Evolutionary conservation across 257 asterid genomes (phyloP).

Genomic region (Jaltomata sinuosa): DNA sequence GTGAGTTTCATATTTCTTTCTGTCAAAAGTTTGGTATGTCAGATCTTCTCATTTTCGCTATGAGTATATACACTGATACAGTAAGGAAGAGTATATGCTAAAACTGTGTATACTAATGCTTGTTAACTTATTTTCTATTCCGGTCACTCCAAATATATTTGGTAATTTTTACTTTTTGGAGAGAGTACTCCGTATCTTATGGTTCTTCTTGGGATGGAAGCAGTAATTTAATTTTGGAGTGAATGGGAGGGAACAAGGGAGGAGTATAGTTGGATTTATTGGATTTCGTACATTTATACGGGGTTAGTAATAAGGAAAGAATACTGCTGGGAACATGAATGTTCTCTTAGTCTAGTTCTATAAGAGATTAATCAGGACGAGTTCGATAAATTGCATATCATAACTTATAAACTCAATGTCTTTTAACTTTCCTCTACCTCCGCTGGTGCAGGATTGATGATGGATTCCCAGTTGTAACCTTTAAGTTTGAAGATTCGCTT

Average conservation of each 20-base stretch:
- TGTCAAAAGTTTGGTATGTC: background rate
- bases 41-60: background rate
- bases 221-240: background rate
- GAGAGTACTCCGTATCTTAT: background rate
- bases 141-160: background rate
- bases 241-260: background rate
- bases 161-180: background rate
- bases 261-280: background rate
- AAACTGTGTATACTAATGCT: background rate
- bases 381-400: background rate
- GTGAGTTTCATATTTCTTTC: background rate
- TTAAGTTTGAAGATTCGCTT: slow-evolving; percentile 58
- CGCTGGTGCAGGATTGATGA: slow-evolving; percentile 67
- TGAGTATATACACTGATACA: background rate
- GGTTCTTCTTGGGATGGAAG: background rate
- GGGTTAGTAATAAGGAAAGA: background rate
- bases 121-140: background rate
- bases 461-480: slow-evolving; percentile 76
- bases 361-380: background rate
- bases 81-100: background rate
- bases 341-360: background rate
- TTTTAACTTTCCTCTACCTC: slow-evolving; percentile 1
- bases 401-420: background rate
- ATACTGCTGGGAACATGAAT: background rate
- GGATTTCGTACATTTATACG: background rate